Conservation (phyloP, 306 rosid genomes). For the Datisca glomerata region DNA sequence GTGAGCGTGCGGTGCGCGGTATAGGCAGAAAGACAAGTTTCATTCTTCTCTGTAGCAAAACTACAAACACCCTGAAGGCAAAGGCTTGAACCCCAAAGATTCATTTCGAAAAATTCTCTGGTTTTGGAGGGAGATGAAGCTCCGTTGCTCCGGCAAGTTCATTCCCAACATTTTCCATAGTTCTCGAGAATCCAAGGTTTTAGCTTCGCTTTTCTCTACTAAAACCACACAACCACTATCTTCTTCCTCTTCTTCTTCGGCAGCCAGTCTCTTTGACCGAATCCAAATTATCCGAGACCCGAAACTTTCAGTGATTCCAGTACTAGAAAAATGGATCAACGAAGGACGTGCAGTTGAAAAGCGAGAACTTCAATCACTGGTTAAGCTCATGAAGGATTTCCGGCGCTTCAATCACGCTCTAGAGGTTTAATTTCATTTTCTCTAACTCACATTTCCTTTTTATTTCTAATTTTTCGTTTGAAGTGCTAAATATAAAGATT, state of each 20-base stretch:
- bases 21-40: no score
- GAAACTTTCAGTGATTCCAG: conserved; percentile 24
- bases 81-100: no score
- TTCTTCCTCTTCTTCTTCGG: neutral
- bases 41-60: no score
- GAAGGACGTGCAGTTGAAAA: conserved; percentile 14
- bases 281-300: conserved; percentile 19
- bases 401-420: conserved; percentile 30
- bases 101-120: no score
- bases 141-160: conserved; percentile 8
- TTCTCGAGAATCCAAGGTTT: conserved; percentile 1
- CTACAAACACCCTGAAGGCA: no score
- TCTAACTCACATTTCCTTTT: neutral
- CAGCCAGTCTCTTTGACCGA: conserved; percentile 6
- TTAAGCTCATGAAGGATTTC: conserved; percentile 18
- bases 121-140: conserved; percentile 7
- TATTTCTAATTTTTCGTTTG: neutral
- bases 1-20: no score
- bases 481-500: neutral
- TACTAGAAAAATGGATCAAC: conserved; percentile 23
- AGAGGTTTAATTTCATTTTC: conserved; percentile 8
- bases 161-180: neutral
- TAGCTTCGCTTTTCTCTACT: conserved; percentile 12
- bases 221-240: conserved; percentile 1
- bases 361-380: conserved; percentile 15